Evolutionary conservation across 345 rosid genomes (phyloP), one percentile per base, ranked within the genome.

Genomic region (Aquilaria sinensis): DNA sequence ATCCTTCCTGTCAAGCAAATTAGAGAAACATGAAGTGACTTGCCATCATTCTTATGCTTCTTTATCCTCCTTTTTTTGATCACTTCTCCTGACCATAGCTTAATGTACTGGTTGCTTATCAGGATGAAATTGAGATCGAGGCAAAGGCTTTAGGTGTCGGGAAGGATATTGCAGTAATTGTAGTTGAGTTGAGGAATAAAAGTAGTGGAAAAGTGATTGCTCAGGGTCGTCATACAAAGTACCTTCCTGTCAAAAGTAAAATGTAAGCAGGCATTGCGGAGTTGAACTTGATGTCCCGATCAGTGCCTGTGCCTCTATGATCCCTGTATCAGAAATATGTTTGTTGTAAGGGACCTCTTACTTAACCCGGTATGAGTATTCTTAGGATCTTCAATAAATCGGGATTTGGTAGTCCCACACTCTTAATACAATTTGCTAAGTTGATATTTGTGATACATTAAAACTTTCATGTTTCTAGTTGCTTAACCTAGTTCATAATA

Each of bases 211-310:
- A 88, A 77, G 65, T 87, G 45, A 75, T 87, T 9, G 98, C 98
- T 56, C 96, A 84, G 75, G 97, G 96, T 2, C 98, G 96, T 23
- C 98, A 93, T 67, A 90, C 98, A 37, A 90, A 88, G 78, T 93
- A 90, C 72, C 86, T 90, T 59, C 59, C 77, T 56, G 37, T 70
- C 14, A 14, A 77, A 63, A 73, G 81, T 62, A 87, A 81, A 78
- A 59, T 87, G 75, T 92, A 77, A 79, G 70, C 46, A 12, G 6
- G 33, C 48, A 52, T n/a, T 4, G 16, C 48, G 55, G 53, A 31
- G 37, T 55, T 43, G 57, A 43, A 63, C 30, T 47, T 37, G 43
- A 37, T 37, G 43, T 8, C 2, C 43, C 8, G 43, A 16, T 16
- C 23, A 16, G 23, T 16, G 23, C 23, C 23, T 16, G 23, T 23